Evolutionary conservation across 495 filamentous ascomycete species (phyloP).

Genomic region (Hypoxylon rickii): DNA sequence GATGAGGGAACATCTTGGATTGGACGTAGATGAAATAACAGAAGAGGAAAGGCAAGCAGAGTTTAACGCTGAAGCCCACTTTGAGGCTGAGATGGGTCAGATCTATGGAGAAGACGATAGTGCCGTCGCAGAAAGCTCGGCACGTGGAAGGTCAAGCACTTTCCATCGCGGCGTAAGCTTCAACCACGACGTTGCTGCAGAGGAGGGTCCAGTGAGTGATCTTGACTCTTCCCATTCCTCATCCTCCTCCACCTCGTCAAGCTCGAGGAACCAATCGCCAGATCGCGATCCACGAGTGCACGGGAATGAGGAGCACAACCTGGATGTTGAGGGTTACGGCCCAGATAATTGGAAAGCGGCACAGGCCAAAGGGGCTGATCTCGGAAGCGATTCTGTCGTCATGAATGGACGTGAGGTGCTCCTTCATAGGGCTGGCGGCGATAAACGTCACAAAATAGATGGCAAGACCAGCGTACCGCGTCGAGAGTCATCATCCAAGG

Average conservation of each 20-base stretch:
- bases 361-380: slow-evolving; percentile 57
- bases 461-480: slow-evolving; percentile 4
- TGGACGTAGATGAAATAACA: slow-evolving; percentile 90
- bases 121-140: slow-evolving; percentile 37
- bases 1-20: slow-evolving; percentile 95
- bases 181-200: slow-evolving; percentile 82
- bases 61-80: slow-evolving; percentile 52
- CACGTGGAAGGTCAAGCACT: slow-evolving; percentile 11
- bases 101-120: slow-evolving; percentile 53
- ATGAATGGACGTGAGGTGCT: slow-evolving; percentile 68
- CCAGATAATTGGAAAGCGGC: slow-evolving; percentile 67
- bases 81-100: slow-evolving; percentile 57
- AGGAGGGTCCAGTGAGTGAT: slow-evolving; percentile 61
- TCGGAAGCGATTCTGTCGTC: slow-evolving; percentile 70
- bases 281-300: slow-evolving; percentile 66
- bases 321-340: slow-evolving; percentile 79
- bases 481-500: slow-evolving; percentile 15
- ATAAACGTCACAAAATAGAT: slow-evolving; percentile 25
- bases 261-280: slow-evolving; percentile 45
- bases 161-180: slow-evolving; percentile 59
- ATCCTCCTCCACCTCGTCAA: slow-evolving; percentile 31
- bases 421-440: slow-evolving; percentile 39
- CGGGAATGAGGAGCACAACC: slow-evolving; percentile 65
- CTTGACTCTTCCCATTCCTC: slow-evolving; percentile 15
- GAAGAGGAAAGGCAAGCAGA: slow-evolving; percentile 74